Evolutionary conservation across 306 rosid species (phyloP), one percentile per base, ranked within the genome.

Genomic region (Delonix regia): DNA sequence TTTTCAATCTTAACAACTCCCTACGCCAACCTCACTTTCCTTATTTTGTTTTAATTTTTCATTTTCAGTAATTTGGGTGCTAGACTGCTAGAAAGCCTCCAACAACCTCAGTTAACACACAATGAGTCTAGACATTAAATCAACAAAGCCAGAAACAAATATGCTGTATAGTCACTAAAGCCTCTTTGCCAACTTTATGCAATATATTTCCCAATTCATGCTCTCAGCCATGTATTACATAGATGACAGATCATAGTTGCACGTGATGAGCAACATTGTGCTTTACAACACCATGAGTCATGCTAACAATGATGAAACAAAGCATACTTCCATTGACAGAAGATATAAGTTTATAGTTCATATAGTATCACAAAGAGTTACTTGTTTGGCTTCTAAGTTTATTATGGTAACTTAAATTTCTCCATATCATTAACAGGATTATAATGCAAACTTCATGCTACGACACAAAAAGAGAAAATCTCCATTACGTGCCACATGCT

Each of bases 241-340:
- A 36, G 53, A 22, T 34, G 53, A 28, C 21, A 22, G 53, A 22
- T 47, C 62, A 27, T 30, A 34, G 41, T 21, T 48, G 33, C 41
- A 36, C 62, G 47, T 48, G 34, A 63, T 0, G 34, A 33, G 39
- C 61, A 55, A 41, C 42, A 42, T 42, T 1, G 48, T 38, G 67
- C 7, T 19, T 67, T 57, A 59, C 30, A 73, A 71, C 36, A 33
- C 60, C 42, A 74, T 4, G 59, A 52, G 53, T 3, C 41, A 60
- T 53, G 76, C 53, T 11, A 45, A 25, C 45, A 77, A 47, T 27
- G 55, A 73, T 6, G 68, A 52, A 74, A 78, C 81, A 79, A 7
- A 52, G 63, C 47, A 62, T 33, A 34, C 71, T 44, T 45, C 36
- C 1, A 33, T 25, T 60, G 14, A 49, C 39, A 42, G 21, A 73